Conservation (phyloP, 2,329 filamentous ascomycete genomes). For the Blastomyces emzantsi region DNA sequence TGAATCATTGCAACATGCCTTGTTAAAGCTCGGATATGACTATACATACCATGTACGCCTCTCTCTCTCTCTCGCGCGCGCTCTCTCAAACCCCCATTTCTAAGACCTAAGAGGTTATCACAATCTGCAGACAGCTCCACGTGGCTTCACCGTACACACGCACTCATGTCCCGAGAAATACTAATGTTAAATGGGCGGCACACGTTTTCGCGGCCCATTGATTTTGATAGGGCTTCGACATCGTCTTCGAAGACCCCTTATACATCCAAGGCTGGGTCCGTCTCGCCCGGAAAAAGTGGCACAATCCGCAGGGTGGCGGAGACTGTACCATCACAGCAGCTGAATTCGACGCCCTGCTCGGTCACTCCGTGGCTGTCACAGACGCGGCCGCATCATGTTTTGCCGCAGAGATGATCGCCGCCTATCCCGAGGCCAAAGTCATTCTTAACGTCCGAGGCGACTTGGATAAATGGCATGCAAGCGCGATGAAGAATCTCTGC, state of each 20-base stretch:
- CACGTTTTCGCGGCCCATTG: background rate
- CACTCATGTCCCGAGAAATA: background rate
- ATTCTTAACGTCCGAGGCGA: constrained; percentile 22
- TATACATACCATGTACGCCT: constrained; percentile 19
- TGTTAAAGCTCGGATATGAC: constrained; percentile 20
- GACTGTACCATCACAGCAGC: background rate
- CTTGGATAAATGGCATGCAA: background rate
- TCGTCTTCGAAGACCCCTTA: background rate
- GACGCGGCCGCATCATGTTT: constrained; percentile 30
- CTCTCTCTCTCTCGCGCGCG: too few relatives aligned
- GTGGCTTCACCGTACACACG: background rate
- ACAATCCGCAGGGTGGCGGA: background rate
- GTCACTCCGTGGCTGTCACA: constrained; percentile 22
- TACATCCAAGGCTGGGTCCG: background rate
- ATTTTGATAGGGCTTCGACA: background rate
- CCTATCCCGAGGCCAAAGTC: constrained; percentile 33
- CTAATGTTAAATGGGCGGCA: background rate
- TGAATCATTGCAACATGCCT: constrained; percentile 17
- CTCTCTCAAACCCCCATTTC: background rate
- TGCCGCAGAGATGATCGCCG: constrained; percentile 26
- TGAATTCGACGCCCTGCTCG: constrained; percentile 18
- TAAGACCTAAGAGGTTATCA: background rate
- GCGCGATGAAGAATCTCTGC: background rate
- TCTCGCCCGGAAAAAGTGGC: background rate
- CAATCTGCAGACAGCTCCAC: background rate